Base-by-base conservation (phyloP, 257 asterid species). In the Rehmannia glutinosa region DNA sequence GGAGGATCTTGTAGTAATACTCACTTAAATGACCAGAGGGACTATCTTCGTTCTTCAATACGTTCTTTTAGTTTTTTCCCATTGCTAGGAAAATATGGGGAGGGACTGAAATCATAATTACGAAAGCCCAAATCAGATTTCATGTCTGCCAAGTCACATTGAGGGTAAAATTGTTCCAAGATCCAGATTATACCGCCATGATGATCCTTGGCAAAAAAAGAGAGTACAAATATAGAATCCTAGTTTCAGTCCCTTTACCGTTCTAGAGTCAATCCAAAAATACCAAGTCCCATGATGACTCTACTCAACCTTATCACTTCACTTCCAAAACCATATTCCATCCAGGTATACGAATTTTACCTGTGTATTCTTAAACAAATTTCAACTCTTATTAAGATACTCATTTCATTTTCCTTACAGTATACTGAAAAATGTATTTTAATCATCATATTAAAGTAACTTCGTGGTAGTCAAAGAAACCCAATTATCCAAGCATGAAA, bases 391-490 rank as follows among this genome's bases (percentile, higher is more conserved):
- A 62, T 47, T 7, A 13, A 19, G 56, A n/a, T 8, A 46, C 28
- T 57, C 28, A 3, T 74, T 30, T 55, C 4, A 30, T 32, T 53
- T 32, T 36, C 25, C 39, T 17, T 15, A 54, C 4, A 54, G 30
- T 55, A 66, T 33, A 19, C 39, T 20, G 20, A 28, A 24, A 13
- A 59, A 58, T 52, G 24, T 9, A 23, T 20, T 6, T 54, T 45
- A 24, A 56, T 23, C 66, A 70, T 13, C 20, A 46, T 17, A 73
- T 13, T 45, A 24, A 16, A 39, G 30, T 12, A 61, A 54, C 25
- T 64, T 50, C 74, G 32, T 62, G 54, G 47, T 19, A 53, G 30
- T 52, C 65, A 59, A 43, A 73, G 57, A n/a, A 46, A 63, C n/a
- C n/a, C n/a, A n/a, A n/a, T n/a, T n/a, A 63, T 24, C 39, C 24